A percentile compares a stretch with the other conserved stretches of the same genome.
Conservation (phyloP, 192 early-diverging fungal genomes). For the Linnemannia hyalina region DNA sequence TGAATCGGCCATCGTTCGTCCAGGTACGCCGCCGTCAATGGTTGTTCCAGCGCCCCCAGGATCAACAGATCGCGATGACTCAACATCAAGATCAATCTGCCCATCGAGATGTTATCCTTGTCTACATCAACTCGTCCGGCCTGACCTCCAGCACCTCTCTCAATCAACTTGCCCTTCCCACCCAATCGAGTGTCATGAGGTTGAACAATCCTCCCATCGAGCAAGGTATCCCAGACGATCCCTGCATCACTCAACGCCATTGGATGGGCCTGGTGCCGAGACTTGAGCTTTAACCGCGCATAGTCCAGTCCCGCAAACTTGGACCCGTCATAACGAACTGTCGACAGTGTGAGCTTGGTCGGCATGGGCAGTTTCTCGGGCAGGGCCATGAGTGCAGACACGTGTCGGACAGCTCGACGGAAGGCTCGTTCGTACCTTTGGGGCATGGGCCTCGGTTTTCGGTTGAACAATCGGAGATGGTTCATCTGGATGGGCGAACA, state of each 20-base stretch:
- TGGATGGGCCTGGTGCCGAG: slow-evolving; percentile 23
- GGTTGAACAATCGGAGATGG: slow-evolving; percentile 36
- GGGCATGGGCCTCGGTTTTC: slow-evolving; percentile 18
- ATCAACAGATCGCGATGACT: slow-evolving; percentile 49
- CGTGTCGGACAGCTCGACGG: slow-evolving; percentile 20
- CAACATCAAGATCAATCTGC: slow-evolving; percentile 45
- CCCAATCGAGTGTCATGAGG: slow-evolving; percentile 47
- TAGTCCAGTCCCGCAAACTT: slow-evolving; percentile 48
- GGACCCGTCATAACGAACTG: slow-evolving; percentile 24
- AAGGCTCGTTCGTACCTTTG: slow-evolving; percentile 10
- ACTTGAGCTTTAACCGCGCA: slow-evolving; percentile 16
- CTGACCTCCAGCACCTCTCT: not conserved
- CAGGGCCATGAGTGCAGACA: slow-evolving; percentile 18
- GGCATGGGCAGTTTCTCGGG: slow-evolving; percentile 38
- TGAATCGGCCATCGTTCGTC: slow-evolving; percentile 37
- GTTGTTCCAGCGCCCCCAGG: slow-evolving; percentile 37
- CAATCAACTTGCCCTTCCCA: slow-evolving; percentile 40
- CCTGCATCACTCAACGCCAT: slow-evolving; percentile 18
- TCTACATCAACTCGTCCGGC: slow-evolving; percentile 13
- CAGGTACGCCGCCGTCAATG: slow-evolving; percentile 31
- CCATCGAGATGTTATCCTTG: slow-evolving; percentile 8
- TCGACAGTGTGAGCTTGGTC: not conserved
- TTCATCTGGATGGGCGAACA: slow-evolving; percentile 41
- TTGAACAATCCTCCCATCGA: not conserved
- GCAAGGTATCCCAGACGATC: slow-evolving; percentile 13